phyloP scores from a whole-genome alignment of 441 rosid genomes.

The Capsella rubella region DNA sequence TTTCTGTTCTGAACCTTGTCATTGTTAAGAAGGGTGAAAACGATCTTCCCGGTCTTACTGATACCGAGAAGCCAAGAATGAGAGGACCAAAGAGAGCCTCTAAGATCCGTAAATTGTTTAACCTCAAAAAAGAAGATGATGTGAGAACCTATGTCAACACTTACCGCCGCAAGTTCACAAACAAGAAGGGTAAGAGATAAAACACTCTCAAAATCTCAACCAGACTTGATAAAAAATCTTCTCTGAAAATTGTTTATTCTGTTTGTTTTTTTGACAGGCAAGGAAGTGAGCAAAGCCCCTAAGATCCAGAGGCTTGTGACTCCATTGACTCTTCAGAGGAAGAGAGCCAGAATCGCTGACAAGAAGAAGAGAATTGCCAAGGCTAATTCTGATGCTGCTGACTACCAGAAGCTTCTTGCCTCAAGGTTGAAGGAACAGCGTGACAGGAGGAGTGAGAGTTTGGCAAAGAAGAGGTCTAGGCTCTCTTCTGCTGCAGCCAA shows the following conservation, averaged over 20 bases:
- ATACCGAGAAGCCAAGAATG: conserved; percentile 62
- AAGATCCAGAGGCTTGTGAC: conserved; percentile 68
- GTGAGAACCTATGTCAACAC: conserved; percentile 66
- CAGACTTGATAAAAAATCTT: background rate
- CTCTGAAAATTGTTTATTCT: background rate
- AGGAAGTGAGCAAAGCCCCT: conserved; percentile 62
- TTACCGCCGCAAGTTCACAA: conserved; percentile 64
- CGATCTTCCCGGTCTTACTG: conserved; percentile 64
- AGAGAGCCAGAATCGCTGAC: conserved; percentile 57
- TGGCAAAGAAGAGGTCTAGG: conserved; percentile 62
- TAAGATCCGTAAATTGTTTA: conserved; percentile 60
- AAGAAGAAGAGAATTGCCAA: conserved; percentile 64
- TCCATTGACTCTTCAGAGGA: conserved; percentile 62
- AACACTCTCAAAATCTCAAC: background rate
- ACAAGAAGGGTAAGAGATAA: conserved; percentile 50
- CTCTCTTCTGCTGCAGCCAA: conserved; percentile 56
- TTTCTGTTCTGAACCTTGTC: conserved; percentile 62
- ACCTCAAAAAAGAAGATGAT: conserved; percentile 68
- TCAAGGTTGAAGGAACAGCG: conserved; percentile 59
- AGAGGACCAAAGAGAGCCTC: conserved; percentile 71
- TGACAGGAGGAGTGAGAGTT: conserved; percentile 61
- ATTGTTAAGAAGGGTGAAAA: conserved; percentile 67
- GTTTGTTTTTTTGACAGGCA: conserved; percentile 41
- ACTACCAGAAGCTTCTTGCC: conserved; percentile 63
- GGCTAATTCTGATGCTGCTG: conserved; percentile 65